Evolutionary conservation across 2,329 filamentous ascomycete species (phyloP).

Genomic region (Trichophyton equinum): DNA sequence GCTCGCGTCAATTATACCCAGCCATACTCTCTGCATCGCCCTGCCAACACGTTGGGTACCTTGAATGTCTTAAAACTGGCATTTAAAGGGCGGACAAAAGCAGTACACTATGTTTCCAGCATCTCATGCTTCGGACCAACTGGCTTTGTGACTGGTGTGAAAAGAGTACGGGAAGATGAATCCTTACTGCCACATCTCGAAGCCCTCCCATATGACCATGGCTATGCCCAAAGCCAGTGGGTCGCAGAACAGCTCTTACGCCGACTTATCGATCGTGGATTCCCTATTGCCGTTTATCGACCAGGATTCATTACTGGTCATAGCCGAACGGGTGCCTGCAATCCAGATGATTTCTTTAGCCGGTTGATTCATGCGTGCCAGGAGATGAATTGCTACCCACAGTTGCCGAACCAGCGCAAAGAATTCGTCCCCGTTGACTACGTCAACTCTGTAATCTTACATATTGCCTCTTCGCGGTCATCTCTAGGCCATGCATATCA

Average conservation of each 20-base stretch:
- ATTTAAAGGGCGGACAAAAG: conserved; percentile 8
- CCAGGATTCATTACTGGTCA: conserved; percentile 72
- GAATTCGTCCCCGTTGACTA: conserved; percentile 18
- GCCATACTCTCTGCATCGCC: conserved; percentile 54
- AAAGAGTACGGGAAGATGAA: conserved; percentile 15
- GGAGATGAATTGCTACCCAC: conserved; percentile 43
- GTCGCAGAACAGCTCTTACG: conserved; percentile 35
- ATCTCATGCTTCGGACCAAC: conserved; percentile 19
- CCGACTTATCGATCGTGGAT: conserved; percentile 58
- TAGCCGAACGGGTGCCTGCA: conserved; percentile 46
- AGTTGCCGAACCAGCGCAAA: conserved; percentile 17
- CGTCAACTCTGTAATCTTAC: too few relatives aligned
- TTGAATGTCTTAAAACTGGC: conserved; percentile 60
- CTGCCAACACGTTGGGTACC: conserved; percentile 61
- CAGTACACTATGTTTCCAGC: conserved; percentile 6
- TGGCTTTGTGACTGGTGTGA: conserved; percentile 14
- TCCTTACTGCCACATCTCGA: conserved; percentile 11
- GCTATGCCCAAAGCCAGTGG: too few relatives aligned
- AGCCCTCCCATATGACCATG: too few relatives aligned
- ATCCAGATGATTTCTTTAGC: conserved; percentile 74
- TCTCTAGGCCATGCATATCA: too few relatives aligned
- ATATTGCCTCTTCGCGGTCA: too few relatives aligned
- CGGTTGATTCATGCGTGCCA: conserved; percentile 68
- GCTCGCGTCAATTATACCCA: conserved; percentile 62
- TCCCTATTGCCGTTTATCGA: conserved; percentile 58